Evolutionary conservation across 1,139 yeast species (phyloP).

Genomic region (Pichia sp.): DNA sequence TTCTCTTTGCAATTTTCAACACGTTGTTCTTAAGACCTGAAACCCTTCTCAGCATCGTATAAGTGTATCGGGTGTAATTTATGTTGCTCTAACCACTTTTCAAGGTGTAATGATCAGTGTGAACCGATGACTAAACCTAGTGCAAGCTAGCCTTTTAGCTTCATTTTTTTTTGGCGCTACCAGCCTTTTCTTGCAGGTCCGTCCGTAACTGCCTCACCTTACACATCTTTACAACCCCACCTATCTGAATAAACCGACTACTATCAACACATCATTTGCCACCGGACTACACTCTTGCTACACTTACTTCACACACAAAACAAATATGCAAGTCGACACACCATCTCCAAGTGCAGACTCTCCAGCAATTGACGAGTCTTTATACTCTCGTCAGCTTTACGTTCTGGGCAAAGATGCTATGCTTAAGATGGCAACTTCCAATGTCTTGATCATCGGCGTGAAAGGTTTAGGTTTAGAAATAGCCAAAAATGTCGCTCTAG

Average conservation of each 20-base stretch:
- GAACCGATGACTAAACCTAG: no score
- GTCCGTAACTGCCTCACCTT: no score
- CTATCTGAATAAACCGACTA: no score
- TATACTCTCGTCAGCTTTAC: constrained; percentile 92
- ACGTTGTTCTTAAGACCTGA: not conserved
- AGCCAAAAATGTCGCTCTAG: constrained; percentile 92
- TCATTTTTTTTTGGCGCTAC: no score
- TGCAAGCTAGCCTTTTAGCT: no score
- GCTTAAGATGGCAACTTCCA: constrained; percentile 92
- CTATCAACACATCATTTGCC: no score
- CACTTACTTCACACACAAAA: not conserved
- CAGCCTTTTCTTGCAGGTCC: no score
- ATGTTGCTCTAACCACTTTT: no score
- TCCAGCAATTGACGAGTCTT: constrained; percentile 68
- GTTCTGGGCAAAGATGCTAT: constrained; percentile 95
- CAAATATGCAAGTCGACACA: constrained; percentile 48
- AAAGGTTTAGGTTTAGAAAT: constrained; percentile 92
- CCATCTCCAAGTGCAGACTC: constrained; percentile 34
- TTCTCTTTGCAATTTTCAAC: not conserved
- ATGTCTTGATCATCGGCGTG: constrained; percentile 79
- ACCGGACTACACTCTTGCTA: not conserved
- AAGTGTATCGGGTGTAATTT: not conserved
- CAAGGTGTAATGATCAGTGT: not conserved
- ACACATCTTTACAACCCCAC: no score
- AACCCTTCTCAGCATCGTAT: not conserved